Percentiles rank a stretch among this genome's conserved stretches.
phyloP scores from a whole-genome alignment of 345 rosid genomes.

The Acer campestre region DNA sequence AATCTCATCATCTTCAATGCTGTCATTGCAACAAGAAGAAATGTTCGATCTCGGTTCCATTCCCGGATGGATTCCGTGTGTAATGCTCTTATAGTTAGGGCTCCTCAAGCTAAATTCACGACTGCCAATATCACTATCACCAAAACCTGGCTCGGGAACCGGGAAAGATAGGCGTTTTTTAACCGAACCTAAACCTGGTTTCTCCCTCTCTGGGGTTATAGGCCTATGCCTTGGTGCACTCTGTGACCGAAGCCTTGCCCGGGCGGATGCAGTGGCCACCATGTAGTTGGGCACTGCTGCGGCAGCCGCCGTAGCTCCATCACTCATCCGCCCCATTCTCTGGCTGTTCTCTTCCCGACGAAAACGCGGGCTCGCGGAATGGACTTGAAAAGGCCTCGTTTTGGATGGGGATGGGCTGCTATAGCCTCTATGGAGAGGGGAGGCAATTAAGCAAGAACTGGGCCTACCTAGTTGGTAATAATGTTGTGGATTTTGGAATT shows the following conservation, averaged over 20 bases:
- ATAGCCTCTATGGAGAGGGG: too few relatives aligned
- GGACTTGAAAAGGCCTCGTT: constrained; percentile 32
- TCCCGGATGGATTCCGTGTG: constrained; percentile 24
- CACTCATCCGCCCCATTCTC: not conserved
- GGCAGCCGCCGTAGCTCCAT: too few relatives aligned
- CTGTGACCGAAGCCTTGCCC: constrained; percentile 60
- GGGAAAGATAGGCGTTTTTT: constrained; percentile 53
- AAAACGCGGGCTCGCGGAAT: constrained; percentile 50
- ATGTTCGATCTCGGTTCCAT: constrained; percentile 35
- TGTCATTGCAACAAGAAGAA: constrained; percentile 43
- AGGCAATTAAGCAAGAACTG: too few relatives aligned
- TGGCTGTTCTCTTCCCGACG: constrained; percentile 30
- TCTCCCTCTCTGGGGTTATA: constrained; percentile 24
- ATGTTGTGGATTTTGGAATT: constrained; percentile 5
- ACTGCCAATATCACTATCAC: constrained; percentile 6
- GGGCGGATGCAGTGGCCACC: constrained; percentile 75
- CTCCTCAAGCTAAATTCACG: constrained; percentile 30
- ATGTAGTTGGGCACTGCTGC: constrained; percentile 60
- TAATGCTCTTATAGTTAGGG: constrained; percentile 35
- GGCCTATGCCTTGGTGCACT: constrained; percentile 51
- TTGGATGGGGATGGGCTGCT: too few relatives aligned
- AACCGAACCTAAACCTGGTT: not conserved
- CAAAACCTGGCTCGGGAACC: constrained; percentile 10
- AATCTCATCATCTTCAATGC: constrained; percentile 40
- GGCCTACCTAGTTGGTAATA: too few relatives aligned